These are phyloP conservation scores for Calonectria honghensis DNA, from an alignment of 2,329 filamentous ascomycete species.

Conservation along the genomic window DNA sequence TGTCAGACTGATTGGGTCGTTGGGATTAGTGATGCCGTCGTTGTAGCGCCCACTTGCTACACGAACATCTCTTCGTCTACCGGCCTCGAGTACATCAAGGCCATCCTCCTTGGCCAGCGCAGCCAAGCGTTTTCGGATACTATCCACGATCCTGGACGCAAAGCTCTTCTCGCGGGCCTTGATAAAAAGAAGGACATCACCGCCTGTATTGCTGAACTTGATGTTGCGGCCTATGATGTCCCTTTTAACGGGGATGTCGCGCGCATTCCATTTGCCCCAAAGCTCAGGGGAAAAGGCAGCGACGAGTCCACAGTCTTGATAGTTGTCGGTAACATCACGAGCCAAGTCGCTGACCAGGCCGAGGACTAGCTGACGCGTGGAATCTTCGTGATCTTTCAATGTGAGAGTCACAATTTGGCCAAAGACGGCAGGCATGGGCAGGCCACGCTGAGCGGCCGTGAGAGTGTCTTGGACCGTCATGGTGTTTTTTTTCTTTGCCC, in stretches of 20 bases:
- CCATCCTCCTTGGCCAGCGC: background rate
- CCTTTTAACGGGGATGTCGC: background rate
- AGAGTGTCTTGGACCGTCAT: constrained; percentile 9
- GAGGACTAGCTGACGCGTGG: background rate
- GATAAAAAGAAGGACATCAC: background rate
- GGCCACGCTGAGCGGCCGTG: background rate
- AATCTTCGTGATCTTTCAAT: constrained; percentile 6
- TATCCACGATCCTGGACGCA: background rate
- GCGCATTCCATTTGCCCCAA: background rate
- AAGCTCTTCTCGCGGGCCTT: background rate
- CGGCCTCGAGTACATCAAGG: background rate
- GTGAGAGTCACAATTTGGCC: background rate
- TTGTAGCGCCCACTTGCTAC: background rate
- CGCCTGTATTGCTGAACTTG: constrained; percentile 14
- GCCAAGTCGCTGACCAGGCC: background rate
- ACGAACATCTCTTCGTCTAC: constrained; percentile 1
- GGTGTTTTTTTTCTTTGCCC: background rate
- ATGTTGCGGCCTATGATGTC: background rate
- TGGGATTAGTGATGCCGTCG: constrained; percentile 22
- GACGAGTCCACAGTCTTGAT: background rate
- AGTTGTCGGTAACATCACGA: background rate
- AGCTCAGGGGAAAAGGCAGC: background rate
- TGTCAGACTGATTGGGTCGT: constrained; percentile 7
- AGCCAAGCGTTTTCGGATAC: background rate
- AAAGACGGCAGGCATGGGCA: background rate